A percentile compares a stretch with the other conserved stretches of the same genome.
Conservation (phyloP, 305 asterid species). For the Solanum chacoense region DNA sequence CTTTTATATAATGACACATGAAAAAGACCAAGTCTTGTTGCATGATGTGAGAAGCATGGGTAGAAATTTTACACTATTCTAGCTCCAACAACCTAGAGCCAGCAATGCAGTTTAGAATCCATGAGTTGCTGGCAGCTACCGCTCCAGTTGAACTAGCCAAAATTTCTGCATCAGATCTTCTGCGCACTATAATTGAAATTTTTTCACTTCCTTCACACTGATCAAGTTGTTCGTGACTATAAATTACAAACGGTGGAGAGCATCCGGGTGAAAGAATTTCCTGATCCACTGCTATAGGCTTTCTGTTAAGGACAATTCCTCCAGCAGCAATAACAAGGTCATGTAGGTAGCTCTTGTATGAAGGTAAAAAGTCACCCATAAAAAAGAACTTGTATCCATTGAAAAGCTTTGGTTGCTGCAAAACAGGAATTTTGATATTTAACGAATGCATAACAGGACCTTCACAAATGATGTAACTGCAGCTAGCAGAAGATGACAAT, state of each 20-base stretch:
- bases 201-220: conserved; percentile 24
- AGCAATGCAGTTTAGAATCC: conserved; percentile 80
- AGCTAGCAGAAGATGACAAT: not conserved
- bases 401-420: conserved; percentile 85
- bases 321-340: conserved; percentile 82
- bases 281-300: conserved; percentile 48
- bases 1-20: not conserved
- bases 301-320: conserved; percentile 67
- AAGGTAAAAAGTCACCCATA: conserved; percentile 53
- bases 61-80: conserved; percentile 8
- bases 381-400: conserved; percentile 55
- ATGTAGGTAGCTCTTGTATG: conserved; percentile 66
- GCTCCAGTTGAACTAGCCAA: conserved; percentile 57
- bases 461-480: not conserved
- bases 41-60: not conserved
- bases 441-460: not conserved
- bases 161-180: conserved; percentile 42
- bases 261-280: conserved; percentile 5
- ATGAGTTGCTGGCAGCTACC: conserved; percentile 48
- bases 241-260: conserved; percentile 37
- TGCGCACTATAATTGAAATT: conserved; percentile 19
- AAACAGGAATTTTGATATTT: conserved; percentile 1
- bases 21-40: not conserved
- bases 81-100: conserved; percentile 46
- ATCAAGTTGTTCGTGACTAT: conserved; percentile 54